Evolutionary conservation across 306 rosid species (phyloP).

Genomic region (Luffa aegyptiaca): DNA sequence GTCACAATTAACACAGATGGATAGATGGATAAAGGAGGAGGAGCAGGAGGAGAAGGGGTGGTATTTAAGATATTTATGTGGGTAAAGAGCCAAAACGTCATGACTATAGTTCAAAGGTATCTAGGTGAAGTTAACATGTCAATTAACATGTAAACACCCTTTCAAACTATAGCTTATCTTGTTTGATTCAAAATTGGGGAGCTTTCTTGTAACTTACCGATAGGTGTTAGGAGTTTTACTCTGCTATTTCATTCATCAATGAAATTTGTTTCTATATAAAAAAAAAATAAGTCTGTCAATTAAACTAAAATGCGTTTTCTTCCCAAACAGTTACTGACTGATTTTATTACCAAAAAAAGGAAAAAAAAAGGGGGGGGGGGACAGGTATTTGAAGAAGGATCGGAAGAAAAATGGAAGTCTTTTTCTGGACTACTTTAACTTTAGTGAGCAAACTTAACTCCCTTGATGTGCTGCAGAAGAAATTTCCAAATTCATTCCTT

Average conservation of each 20-base stretch:
- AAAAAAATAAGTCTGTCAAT: neutral
- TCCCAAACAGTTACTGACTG: neutral
- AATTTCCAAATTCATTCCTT: neutral
- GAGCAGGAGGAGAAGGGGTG: neutral
- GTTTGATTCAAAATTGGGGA: too few relatives aligned
- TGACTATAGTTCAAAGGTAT: neutral
- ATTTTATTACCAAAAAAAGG: neutral
- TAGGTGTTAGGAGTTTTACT: too few relatives aligned
- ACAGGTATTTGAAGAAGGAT: neutral
- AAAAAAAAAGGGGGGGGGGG: neutral
- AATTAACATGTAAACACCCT: too few relatives aligned
- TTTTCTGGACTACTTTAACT: neutral
- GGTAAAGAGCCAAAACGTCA: neutral
- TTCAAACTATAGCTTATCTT: too few relatives aligned
- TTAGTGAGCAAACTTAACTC: neutral
- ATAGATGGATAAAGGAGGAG: neutral
- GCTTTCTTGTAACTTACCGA: too few relatives aligned
- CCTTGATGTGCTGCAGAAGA: neutral
- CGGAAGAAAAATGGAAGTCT: neutral
- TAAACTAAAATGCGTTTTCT: neutral
- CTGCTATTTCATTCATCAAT: too few relatives aligned
- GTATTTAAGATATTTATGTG: neutral
- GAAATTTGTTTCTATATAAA: too few relatives aligned
- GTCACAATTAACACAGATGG: neutral
- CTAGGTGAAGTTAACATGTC: neutral